phyloP scores from a whole-genome alignment of 805 yeast species.

The Suhomyces kilbournensis region DNA sequence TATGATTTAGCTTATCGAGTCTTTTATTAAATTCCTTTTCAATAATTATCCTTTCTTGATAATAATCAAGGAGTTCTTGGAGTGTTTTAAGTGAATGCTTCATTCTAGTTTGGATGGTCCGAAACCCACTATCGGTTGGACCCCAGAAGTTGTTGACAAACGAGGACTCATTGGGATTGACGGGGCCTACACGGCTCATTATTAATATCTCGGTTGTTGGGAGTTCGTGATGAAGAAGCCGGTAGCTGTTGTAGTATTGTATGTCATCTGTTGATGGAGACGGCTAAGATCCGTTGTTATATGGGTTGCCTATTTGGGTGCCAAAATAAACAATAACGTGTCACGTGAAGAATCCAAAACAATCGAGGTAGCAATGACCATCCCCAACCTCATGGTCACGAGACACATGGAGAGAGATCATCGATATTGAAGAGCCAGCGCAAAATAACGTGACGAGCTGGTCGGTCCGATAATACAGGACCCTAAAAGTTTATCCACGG shows the following conservation, averaged over 20 bases:
- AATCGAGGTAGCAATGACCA: background rate
- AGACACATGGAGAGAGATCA: background rate
- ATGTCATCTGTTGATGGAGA: background rate
- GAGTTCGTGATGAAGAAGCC: background rate
- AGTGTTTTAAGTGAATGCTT: constrained; percentile 56
- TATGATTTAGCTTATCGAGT: constrained; percentile 49
- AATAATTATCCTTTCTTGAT: constrained; percentile 47
- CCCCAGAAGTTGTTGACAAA: constrained; percentile 56
- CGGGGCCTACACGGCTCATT: constrained; percentile 3
- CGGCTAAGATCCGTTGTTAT: background rate
- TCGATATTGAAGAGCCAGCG: no score
- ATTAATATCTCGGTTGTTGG: background rate
- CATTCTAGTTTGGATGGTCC: constrained; percentile 52
- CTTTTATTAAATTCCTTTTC: constrained; percentile 72
- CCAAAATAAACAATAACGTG: background rate
- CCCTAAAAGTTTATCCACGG: background rate
- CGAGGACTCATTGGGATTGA: constrained; percentile 12
- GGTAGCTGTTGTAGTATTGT: background rate
- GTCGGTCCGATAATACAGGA: background rate
- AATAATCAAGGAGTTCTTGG: constrained; percentile 33
- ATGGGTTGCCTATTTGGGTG: background rate
- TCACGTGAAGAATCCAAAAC: background rate
- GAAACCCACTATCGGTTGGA: constrained; percentile 64
- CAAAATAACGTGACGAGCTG: background rate
- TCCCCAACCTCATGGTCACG: background rate